Percentiles rank a stretch among this genome's conserved stretches.
These are phyloP conservation scores for Shiraia bambusicola DNA, from an alignment of 2,329 filamentous ascomycete genomes.

Conservation along the genomic window DNA sequence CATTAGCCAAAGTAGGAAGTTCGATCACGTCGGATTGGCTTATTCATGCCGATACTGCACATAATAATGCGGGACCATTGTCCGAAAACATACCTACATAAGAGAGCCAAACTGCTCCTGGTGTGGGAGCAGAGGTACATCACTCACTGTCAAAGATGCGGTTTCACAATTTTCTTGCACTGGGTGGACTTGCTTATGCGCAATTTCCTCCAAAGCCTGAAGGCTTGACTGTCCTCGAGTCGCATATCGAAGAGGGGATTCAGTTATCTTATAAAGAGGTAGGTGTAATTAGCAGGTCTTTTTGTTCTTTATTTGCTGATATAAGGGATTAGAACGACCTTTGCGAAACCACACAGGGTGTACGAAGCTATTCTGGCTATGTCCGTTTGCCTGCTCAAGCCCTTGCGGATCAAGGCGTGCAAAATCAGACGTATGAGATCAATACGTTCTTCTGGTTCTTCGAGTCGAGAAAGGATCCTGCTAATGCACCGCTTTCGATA, in stretches of 20 bases:
- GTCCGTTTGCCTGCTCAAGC: conserved; percentile 57
- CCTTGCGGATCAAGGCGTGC: conserved; percentile 37
- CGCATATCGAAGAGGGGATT: conserved; percentile 44
- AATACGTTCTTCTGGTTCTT: conserved; percentile 68
- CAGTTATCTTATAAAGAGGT: conserved; percentile 51
- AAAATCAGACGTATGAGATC: conserved; percentile 47
- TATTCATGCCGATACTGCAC: conserved; percentile 3
- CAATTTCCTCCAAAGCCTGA: conserved; percentile 46
- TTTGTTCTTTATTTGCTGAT: too few relatives aligned
- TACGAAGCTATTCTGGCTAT: conserved; percentile 62
- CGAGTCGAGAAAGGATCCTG: conserved; percentile 58
- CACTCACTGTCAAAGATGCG: conserved; percentile 9
- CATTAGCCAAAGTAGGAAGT: conserved; percentile 29
- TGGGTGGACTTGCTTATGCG: conserved; percentile 19
- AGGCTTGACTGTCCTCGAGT: conserved; percentile 43
- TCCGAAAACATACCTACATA: conserved; percentile 1
- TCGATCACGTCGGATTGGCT: conserved; percentile 8
- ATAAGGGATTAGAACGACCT: conserved; percentile 47
- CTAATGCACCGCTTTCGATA: conserved; percentile 58
- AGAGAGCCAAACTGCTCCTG: not conserved
- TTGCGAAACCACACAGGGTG: conserved; percentile 59
- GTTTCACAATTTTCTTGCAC: conserved; percentile 5
- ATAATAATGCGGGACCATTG: too few relatives aligned
- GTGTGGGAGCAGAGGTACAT: not conserved
- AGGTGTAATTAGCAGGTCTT: not conserved